Percentiles rank a stretch among this genome's conserved stretches.
Evolutionary conservation across 768 basidiomycete genomes (phyloP).

Genomic region (Basidioascus undulatus): DNA sequence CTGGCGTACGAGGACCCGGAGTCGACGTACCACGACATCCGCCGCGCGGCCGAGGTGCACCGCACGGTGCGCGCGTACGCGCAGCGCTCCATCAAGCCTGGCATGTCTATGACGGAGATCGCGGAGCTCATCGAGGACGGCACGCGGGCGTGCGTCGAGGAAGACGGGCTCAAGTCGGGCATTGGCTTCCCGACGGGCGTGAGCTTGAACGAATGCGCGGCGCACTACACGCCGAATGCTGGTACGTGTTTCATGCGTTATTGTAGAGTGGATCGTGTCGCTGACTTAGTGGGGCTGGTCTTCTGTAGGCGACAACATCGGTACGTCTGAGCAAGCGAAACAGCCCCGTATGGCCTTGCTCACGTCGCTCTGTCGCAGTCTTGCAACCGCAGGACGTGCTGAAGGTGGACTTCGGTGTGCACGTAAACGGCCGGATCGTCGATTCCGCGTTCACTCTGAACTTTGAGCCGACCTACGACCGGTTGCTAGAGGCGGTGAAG

Average conservation of each 20-base stretch:
- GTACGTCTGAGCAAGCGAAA: too few species aligned
- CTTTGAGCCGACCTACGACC: slow-evolving; percentile 75
- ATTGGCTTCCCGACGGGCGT: slow-evolving; percentile 93
- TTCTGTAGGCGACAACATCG: neutral
- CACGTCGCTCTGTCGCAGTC: slow-evolving; percentile 24
- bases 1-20: slow-evolving; percentile 55
- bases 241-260: slow-evolving; percentile 27
- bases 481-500: slow-evolving; percentile 66
- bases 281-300: neutral
- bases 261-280: neutral
- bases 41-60: slow-evolving; percentile 86
- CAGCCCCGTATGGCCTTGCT: too few species aligned
- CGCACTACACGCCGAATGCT: slow-evolving; percentile 88
- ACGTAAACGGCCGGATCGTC: slow-evolving; percentile 79
- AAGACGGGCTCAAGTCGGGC: slow-evolving; percentile 48
- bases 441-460: slow-evolving; percentile 87
- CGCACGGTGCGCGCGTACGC: slow-evolving; percentile 68
- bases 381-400: slow-evolving; percentile 62
- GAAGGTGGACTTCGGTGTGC: slow-evolving; percentile 94
- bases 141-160: slow-evolving; percentile 74
- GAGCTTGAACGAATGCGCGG: slow-evolving; percentile 80
- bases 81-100: slow-evolving; percentile 60
- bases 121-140: slow-evolving; percentile 81
- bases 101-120: slow-evolving; percentile 84
- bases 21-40: slow-evolving; percentile 65